Base-by-base conservation (phyloP, 2,329 filamentous ascomycete species). In the Arthrocladium fulminans region DNA sequence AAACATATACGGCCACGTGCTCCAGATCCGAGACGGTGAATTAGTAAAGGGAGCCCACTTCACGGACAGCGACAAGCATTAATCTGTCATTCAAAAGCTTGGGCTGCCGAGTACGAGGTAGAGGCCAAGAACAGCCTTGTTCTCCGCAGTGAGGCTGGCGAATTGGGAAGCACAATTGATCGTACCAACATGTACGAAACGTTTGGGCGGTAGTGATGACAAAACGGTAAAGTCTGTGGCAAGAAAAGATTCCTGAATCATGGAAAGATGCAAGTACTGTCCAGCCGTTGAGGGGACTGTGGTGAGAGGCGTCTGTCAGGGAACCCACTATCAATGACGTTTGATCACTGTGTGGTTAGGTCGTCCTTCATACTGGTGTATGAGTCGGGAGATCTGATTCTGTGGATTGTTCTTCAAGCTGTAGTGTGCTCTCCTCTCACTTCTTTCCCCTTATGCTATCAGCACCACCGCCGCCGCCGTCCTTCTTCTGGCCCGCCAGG, bases 401-500 rank as follows among this genome's bases (percentile, higher is more conserved):
- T 19, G 17, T 37, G 17, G 6, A n/a, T 37, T n/a, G 9, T 32
- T 29, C 27, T 13, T 29, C 7, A 7, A 7, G 27, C 27, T 13
- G 7, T 7, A 7, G 27, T 15, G 32, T 35, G 32, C 32, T 35
- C 7, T n/a, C 15, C 29, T 32, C 20, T 45, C 43, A 37, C 24
- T 37, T 45, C 32, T 45, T 45, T 29, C 32, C 43, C 10, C 43
- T 15, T 22, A 45, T n/a, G 23, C 25, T 22, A 6, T 24, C 23
- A 27, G 43, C 43, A 19, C 37, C 37, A 40, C 7, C 32, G 4
- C 37, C 37, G 23, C 7, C 32, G 4, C 41, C 41, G 7, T 45
- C 32, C 27, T 37, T 20, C 20, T 38, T 38, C 32, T 45, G 43
- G 8, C 57, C 81, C 15, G 81, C 81, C 73, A 85, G 75, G 76